Evolutionary conservation across 768 basidiomycete genomes (phyloP).

Genomic region (Coprinopsis sp.): DNA sequence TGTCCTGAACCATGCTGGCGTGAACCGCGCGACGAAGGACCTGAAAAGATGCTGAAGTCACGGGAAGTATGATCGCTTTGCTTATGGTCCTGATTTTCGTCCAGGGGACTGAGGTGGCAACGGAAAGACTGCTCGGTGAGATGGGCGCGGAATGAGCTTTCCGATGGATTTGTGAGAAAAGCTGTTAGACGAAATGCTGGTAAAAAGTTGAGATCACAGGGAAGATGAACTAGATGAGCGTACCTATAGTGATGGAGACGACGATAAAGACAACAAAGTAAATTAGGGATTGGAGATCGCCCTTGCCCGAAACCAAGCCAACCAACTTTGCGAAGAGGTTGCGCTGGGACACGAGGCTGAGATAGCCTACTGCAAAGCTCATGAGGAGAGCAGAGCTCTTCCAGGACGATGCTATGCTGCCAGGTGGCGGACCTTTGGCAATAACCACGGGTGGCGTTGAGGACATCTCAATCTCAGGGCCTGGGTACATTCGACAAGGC

Average conservation of each 20-base stretch:
- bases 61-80: conserved; percentile 29
- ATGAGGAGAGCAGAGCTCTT: conserved; percentile 51
- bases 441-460: conserved; percentile 17
- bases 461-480: too few species aligned
- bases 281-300: conserved; percentile 68
- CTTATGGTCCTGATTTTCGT: conserved; percentile 58
- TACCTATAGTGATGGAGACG: conserved; percentile 69
- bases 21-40: conserved; percentile 23
- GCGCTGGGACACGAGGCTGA: conserved; percentile 57
- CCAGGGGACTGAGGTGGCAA: conserved; percentile 83
- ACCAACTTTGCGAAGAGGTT: conserved; percentile 49
- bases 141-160: conserved; percentile 89
- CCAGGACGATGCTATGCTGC: conserved; percentile 32
- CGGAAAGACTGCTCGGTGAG: conserved; percentile 98
- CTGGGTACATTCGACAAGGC: conserved; percentile 16
- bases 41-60: conserved; percentile 23
- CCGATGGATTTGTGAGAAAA: conserved; percentile 91
- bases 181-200: conserved; percentile 53
- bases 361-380: conserved; percentile 59
- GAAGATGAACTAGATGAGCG: conserved; percentile 24
- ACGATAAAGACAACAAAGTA: conserved; percentile 64
- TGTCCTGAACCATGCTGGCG: conserved; percentile 16
- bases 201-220: conserved; percentile 9
- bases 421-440: conserved; percentile 31
- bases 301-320: conserved; percentile 46